phyloP scores from a whole-genome alignment of 352 stramenopile genomes.

The Globisporangium cylindrosporum region DNA sequence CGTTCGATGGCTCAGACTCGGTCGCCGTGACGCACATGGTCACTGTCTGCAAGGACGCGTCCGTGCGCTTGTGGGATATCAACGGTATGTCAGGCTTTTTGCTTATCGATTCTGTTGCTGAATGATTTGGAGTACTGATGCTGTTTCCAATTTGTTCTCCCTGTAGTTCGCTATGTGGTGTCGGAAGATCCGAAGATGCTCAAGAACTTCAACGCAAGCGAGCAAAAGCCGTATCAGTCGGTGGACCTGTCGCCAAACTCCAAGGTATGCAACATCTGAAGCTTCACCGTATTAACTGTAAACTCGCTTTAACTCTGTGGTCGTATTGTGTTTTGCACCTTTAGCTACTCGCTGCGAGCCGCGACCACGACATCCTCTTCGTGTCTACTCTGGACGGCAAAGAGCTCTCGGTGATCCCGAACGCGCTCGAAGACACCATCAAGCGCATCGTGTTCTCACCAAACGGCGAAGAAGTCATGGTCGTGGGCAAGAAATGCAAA shows the following conservation, averaged over 20 bases:
- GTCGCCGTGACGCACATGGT: conserved; percentile 72
- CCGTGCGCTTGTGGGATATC: conserved; percentile 77
- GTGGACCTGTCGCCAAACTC: conserved; percentile 64
- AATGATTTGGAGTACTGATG: neutral
- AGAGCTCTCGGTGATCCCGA: conserved; percentile 46
- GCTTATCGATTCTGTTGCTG: neutral
- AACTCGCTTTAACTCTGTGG: neutral
- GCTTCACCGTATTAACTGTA: neutral
- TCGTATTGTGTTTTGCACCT: neutral
- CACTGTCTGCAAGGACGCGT: conserved; percentile 77
- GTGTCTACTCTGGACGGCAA: conserved; percentile 45
- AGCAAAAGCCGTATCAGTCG: conserved; percentile 48
- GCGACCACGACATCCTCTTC: conserved; percentile 58
- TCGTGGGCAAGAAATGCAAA: conserved; percentile 62
- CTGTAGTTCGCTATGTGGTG: conserved; percentile 66
- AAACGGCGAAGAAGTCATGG: conserved; percentile 59
- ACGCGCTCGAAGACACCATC: conserved; percentile 61
- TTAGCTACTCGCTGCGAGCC: conserved; percentile 56
- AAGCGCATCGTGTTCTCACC: conserved; percentile 65
- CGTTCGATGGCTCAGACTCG: conserved; percentile 70
- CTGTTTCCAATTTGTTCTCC: neutral
- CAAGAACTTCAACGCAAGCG: conserved; percentile 56
- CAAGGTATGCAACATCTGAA: conserved; percentile 40
- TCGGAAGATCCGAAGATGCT: conserved; percentile 77
- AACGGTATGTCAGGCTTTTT: conserved; percentile 39